Conservation (phyloP, 176 grass and related monocot species). For the Oryza coarctata region DNA sequence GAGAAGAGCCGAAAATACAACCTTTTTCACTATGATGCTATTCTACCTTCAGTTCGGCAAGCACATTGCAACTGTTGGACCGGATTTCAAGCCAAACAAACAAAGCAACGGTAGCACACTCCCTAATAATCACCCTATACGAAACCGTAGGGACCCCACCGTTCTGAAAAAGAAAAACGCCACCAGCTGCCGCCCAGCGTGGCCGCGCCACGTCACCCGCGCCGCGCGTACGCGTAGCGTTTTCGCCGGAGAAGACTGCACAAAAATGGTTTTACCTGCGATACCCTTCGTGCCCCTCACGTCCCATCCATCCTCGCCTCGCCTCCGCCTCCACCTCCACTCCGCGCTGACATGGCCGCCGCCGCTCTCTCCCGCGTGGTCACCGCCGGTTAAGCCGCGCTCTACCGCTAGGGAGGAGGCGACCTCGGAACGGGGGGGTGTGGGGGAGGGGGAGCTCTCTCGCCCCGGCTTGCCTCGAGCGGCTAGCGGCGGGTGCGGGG, state of each 20-base stretch:
- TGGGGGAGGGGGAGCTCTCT: not conserved
- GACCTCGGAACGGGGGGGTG: not conserved
- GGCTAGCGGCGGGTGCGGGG: not conserved
- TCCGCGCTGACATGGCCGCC: not conserved
- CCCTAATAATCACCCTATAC: no score
- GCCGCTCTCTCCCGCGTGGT: not conserved
- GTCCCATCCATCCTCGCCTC: constrained; percentile 38
- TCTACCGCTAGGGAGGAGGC: not conserved
- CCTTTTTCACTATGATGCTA: no score
- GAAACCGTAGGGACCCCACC: no score
- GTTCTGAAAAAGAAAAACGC: no score
- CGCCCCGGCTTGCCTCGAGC: not conserved
- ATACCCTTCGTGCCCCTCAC: constrained; percentile 42
- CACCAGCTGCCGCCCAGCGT: not conserved
- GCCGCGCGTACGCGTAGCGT: not conserved
- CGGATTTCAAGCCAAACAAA: no score
- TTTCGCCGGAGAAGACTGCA: not conserved
- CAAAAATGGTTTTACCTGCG: constrained; percentile 35
- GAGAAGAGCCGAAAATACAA: no score
- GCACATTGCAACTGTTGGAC: no score
- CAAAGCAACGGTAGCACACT: no score
- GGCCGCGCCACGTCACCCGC: not conserved
- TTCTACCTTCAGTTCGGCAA: no score
- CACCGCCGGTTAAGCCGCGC: not conserved
- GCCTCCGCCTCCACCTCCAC: not conserved